These are phyloP conservation scores for Crithidia thermophila DNA, from an alignment of 208 protist species.

Conservation along the genomic window DNA sequence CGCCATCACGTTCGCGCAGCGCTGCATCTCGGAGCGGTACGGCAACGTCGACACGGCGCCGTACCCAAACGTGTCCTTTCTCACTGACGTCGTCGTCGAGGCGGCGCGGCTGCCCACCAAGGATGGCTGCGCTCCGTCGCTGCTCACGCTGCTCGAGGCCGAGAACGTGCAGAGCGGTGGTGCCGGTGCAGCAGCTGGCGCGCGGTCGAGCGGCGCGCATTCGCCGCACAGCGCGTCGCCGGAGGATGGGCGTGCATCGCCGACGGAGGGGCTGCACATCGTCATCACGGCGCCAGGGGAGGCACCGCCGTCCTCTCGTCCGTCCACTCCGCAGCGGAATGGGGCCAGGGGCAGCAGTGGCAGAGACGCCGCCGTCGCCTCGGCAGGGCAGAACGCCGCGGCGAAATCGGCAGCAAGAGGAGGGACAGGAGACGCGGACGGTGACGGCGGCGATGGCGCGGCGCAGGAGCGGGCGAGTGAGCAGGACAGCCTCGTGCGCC, in stretches of 20 bases:
- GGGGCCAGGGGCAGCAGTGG: too few species aligned
- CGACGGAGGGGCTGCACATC: not conserved
- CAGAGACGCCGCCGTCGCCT: conserved; percentile 8
- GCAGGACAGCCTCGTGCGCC: conserved; percentile 23
- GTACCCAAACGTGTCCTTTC: conserved; percentile 58
- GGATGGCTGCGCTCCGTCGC: conserved; percentile 5
- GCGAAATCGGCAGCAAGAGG: not conserved
- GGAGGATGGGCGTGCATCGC: not conserved
- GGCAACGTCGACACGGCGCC: conserved; percentile 54
- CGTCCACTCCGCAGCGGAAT: not conserved
- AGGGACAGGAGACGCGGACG: not conserved
- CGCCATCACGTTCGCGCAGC: conserved; percentile 49
- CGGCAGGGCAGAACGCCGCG: not conserved
- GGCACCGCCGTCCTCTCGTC: not conserved
- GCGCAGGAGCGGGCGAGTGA: conserved; percentile 4
- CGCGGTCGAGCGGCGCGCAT: too few species aligned
- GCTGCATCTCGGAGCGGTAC: conserved; percentile 46
- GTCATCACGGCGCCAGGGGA: conserved; percentile 14
- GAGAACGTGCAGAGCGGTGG: not conserved
- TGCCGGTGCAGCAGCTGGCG: not conserved
- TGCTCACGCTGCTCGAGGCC: conserved; percentile 22
- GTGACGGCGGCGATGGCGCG: not conserved
- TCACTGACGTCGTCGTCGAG: conserved; percentile 49
- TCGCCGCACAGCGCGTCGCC: not conserved
- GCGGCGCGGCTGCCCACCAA: conserved; percentile 30